A percentile compares a stretch with the other conserved stretches of the same genome.
Conservation (phyloP, 345 rosid genomes). For the Dimocarpus longan region DNA sequence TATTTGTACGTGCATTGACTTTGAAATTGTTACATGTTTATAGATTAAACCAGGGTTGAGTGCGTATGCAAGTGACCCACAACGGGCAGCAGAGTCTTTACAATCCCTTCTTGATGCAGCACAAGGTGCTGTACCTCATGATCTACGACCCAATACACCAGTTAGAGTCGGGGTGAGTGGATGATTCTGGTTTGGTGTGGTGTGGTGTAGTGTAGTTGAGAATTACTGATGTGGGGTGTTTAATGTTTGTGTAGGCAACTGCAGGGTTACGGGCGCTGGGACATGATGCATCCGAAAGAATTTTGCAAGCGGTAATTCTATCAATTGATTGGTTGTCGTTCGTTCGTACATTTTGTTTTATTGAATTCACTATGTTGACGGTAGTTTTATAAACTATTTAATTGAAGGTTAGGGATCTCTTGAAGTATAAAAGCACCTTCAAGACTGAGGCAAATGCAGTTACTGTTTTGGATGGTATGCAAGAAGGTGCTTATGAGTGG, state of each 20-base stretch:
- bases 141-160: conserved; percentile 78
- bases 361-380: conserved; percentile 6
- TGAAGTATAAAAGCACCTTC: conserved; percentile 75
- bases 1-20: background rate
- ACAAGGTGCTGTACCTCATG: conserved; percentile 80
- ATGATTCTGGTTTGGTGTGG: background rate
- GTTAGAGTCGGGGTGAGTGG: conserved; percentile 92
- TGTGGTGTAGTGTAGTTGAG: background rate
- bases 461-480: conserved; percentile 86
- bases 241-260: conserved; percentile 63
- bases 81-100: conserved; percentile 70
- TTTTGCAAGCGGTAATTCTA: conserved; percentile 73
- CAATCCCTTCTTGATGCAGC: conserved; percentile 77
- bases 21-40: background rate
- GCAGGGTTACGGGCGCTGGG: conserved; percentile 93
- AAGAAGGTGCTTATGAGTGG: conserved; percentile 99
- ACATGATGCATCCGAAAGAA: conserved; percentile 75
- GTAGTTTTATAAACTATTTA: conserved; percentile 21
- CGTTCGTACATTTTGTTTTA: conserved; percentile 18
- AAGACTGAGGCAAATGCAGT: conserved; percentile 66
- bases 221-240: conserved; percentile 22
- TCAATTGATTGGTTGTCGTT: background rate
- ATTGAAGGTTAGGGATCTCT: conserved; percentile 78
- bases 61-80: conserved; percentile 72
- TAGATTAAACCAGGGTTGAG: conserved; percentile 91